phyloP scores from a whole-genome alignment of 495 filamentous ascomycete genomes.

The Penicillium angulare region DNA sequence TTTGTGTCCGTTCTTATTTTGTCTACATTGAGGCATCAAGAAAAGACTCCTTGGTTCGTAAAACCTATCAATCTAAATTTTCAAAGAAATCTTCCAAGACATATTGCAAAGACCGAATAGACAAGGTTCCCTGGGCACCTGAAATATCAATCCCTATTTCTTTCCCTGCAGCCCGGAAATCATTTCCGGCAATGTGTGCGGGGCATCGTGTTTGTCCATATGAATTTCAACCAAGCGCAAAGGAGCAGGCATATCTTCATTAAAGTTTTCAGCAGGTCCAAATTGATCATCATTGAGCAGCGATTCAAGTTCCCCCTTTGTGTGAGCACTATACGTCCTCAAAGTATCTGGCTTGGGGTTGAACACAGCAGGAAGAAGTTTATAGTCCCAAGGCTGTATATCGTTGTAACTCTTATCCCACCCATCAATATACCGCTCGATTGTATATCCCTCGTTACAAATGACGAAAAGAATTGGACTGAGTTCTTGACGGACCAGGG shows the following conservation, averaged over 20 bases:
- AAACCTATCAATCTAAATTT: too few relatives aligned
- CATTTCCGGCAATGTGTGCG: neutral
- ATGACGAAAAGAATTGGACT: slow-evolving; percentile 72
- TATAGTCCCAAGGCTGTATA: slow-evolving; percentile 48
- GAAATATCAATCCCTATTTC: neutral
- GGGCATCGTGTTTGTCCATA: slow-evolving; percentile 11
- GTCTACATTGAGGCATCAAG: too few relatives aligned
- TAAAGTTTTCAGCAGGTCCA: slow-evolving; percentile 5
- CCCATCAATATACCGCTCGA: slow-evolving; percentile 71
- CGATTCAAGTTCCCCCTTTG: slow-evolving; percentile 4
- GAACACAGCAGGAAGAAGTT: slow-evolving; percentile 5
- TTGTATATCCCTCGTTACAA: slow-evolving; percentile 71
- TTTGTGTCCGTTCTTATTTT: slow-evolving; percentile 39
- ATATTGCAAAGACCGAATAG: neutral
- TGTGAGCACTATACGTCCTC: slow-evolving; percentile 6
- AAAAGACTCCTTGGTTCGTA: too few relatives aligned
- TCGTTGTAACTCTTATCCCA: slow-evolving; percentile 70
- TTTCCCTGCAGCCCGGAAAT: neutral
- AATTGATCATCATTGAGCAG: slow-evolving; percentile 7
- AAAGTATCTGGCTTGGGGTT: slow-evolving; percentile 1
- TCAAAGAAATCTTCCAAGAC: too few relatives aligned
- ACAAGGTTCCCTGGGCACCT: too few relatives aligned
- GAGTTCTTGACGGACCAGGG: slow-evolving; percentile 66
- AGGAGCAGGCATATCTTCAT: neutral
- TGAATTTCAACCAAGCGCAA: slow-evolving; percentile 15